Evolutionary conservation across 108 stramenopile genomes (phyloP), one percentile per base, ranked within the genome.

Genomic region (Nitzschia palea): DNA sequence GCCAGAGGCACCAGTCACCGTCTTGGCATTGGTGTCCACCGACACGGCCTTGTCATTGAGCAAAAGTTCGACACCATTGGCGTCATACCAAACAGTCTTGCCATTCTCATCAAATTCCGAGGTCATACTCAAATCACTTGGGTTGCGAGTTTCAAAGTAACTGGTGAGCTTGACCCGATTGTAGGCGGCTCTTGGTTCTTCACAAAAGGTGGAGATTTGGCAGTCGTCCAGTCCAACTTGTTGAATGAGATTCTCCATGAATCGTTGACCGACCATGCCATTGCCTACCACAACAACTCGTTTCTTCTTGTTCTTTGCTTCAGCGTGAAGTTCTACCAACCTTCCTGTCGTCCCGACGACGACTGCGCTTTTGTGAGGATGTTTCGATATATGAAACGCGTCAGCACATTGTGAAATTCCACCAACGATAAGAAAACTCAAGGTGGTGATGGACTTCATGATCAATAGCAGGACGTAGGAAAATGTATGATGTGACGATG

Each of bases 201-300:
- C 96, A 69, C 96, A 95, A 78, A 97, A 97, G 9, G 90, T 92
- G 50, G 86, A 70, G 17, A 95, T 76, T 65, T 83, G 81, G 34
- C 81, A 79, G 23, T 23, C 55, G 32, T 86, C 74, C 29, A 74
- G 65, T 17, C 84, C 72, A 9, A 65, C 65, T 69, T 91, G 86
- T 30, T 89, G 83, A 62, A 94, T 54, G 26, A 95, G 72, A 27
- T 93, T 88, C 67, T 95, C 96, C 88, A 95, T 91, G 80, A 97
- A 90, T 18, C 90, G 84, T 78, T 97, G 96, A 9, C 96, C 96
- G 1, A 95, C 93, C 95, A 96, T 96, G 44, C 96, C 93, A 50
- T 95, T 91, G 22, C 93, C 93, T 36, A 95, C 84, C 35, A 95
- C 93, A 2, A 95, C 93, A n/a, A 92, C 82, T 12, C 81, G 75